Evolutionary conservation across 768 basidiomycete species (phyloP).

Genomic region (Leccinellum rugosiceps): DNA sequence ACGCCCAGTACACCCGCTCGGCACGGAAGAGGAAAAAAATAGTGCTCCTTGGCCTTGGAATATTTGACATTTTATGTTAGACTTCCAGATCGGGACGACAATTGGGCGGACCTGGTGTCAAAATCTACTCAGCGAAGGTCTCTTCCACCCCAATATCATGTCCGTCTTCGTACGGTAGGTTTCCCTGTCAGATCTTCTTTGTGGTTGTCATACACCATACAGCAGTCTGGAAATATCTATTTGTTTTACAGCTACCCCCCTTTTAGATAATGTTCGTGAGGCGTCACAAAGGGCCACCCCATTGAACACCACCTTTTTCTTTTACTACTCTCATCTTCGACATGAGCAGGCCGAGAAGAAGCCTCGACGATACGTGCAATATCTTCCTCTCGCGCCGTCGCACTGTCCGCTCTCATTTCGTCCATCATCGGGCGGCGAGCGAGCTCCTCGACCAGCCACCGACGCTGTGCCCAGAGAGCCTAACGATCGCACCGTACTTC

Average conservation of each 20-base stretch:
- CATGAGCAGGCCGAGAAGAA: constrained; percentile 25
- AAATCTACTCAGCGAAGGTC: constrained; percentile 17
- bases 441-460: constrained; percentile 8
- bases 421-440: constrained; percentile 8
- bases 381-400: constrained; percentile 26
- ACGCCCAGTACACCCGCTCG: background rate
- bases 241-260: constrained; percentile 15
- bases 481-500: constrained; percentile 6
- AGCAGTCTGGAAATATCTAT: constrained; percentile 13
- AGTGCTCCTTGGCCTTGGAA: background rate
- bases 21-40: constrained; percentile 2
- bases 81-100: constrained; percentile 17
- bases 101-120: constrained; percentile 25
- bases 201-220: constrained; percentile 10
- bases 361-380: constrained; percentile 32
- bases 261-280: constrained; percentile 4
- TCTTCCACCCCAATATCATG: background rate
- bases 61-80: constrained; percentile 8
- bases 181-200: constrained; percentile 20
- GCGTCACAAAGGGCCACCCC: constrained; percentile 17
- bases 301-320: constrained; percentile 14
- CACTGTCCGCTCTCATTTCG: constrained; percentile 3
- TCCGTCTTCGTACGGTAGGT: background rate
- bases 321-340: constrained; percentile 7
- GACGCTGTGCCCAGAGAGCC: constrained; percentile 6